Conservation (phyloP, 805 yeast genomes). For the Ogataea paraovalis region DNA sequence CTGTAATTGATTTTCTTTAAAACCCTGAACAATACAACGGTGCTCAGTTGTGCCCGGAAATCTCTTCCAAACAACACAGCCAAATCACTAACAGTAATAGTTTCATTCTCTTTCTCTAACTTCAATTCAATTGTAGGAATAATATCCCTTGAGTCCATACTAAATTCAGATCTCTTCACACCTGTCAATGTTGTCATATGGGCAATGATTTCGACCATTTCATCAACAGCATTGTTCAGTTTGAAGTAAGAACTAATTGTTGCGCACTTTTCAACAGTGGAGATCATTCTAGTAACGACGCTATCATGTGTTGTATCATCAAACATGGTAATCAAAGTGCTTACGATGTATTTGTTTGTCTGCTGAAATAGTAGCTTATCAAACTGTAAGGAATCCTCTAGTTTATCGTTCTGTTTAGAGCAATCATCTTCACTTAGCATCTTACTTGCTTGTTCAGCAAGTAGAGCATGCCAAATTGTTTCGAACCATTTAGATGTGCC, state of each 20-base stretch:
- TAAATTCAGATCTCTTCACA: conserved; percentile 29
- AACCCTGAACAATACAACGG: conserved; percentile 80
- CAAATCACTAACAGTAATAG: conserved; percentile 72
- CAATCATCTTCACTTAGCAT: conserved; percentile 12
- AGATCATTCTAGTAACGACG: conserved; percentile 78
- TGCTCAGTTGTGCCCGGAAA: conserved; percentile 86
- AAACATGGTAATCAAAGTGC: conserved; percentile 73
- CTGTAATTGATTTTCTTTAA: conserved; percentile 52
- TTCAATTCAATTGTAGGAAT: conserved; percentile 44
- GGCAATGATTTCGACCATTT: conserved; percentile 60
- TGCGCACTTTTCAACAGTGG: conserved; percentile 84
- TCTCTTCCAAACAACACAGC: conserved; percentile 85
- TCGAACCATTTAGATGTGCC: conserved; percentile 92
- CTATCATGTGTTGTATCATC: conserved; percentile 89
- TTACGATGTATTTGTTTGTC: conserved; percentile 60
- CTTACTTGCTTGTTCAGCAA: conserved; percentile 43
- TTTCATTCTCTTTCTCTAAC: conserved; percentile 50
- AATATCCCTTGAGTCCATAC: conserved; percentile 32
- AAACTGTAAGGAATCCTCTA: conserved; percentile 42
- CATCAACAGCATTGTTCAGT: conserved; percentile 55
- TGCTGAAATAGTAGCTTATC: conserved; percentile 69
- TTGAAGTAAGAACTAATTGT: conserved; percentile 66
- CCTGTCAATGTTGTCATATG: conserved; percentile 64
- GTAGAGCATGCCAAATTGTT: conserved; percentile 72
- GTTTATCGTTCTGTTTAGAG: conserved; percentile 9